Conservation (phyloP, 768 basidiomycete genomes). For the Rhizopogon roseolus region DNA sequence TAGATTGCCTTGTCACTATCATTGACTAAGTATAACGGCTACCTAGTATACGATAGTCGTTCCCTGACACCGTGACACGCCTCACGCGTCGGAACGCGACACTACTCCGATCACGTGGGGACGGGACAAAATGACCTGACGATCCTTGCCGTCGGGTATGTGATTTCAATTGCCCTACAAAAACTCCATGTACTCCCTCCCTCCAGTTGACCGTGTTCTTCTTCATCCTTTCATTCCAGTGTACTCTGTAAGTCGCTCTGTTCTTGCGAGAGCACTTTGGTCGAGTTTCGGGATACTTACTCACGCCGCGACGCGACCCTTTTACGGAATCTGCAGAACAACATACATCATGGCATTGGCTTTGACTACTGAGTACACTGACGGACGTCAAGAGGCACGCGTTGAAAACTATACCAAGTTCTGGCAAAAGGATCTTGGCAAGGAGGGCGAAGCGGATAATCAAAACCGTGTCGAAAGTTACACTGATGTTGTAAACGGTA, state of each 20-base stretch:
- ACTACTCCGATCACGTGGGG: not conserved
- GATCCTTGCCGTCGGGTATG: not conserved
- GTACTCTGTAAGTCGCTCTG: not conserved
- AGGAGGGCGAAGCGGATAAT: slow-evolving; percentile 64
- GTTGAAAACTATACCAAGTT: slow-evolving; percentile 85
- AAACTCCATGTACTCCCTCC: not conserved
- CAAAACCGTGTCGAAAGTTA: slow-evolving; percentile 77
- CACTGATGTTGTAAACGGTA: slow-evolving; percentile 91
- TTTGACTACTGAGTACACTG: slow-evolving; percentile 29
- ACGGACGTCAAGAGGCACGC: slow-evolving; percentile 61
- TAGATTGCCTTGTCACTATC: no score
- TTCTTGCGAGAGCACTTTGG: not conserved
- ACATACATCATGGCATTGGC: no score
- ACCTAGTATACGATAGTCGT: no score
- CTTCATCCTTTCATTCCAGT: no score
- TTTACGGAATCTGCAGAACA: not conserved
- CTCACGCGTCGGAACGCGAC: no score
- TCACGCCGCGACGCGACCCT: not conserved
- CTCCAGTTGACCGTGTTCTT: not conserved
- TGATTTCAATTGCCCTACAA: not conserved
- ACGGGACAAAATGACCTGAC: slow-evolving; percentile 1
- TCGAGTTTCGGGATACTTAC: not conserved
- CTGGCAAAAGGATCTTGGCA: slow-evolving; percentile 83
- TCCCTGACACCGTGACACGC: no score
- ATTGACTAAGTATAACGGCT: no score